Base-by-base conservation (phyloP, 306 rosid species). In the Cotoneaster glaucophyllus region DNA sequence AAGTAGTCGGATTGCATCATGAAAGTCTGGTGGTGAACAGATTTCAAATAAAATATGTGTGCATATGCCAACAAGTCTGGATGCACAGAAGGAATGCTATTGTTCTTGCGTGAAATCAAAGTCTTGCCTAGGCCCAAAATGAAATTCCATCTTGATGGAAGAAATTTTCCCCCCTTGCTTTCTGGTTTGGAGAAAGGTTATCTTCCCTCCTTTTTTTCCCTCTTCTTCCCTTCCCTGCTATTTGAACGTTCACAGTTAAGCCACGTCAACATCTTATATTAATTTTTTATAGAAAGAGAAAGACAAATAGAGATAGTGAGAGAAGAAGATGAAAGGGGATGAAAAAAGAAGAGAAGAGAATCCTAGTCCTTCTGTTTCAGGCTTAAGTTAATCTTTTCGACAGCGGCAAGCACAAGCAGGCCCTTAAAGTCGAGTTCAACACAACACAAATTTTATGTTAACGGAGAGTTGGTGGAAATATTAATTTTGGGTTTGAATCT, bases 61-160 rank as follows among this genome's bases (percentile, higher is more conserved):
- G 18, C 64, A 52, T 31, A 70, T 22, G 37, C 11, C 31, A 56
- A 19, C 10, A 37, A 56, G 66, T 26, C 34, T 0, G 18, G 34
- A 34, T 54, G 26, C 12, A 52, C 26, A 53, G 32, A 21, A 32
- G 50, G 34, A 48, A 4, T 70, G 8, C 64, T 7, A 26, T 32
- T 41, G 44, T 41, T 14, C 44, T 21, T 48, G 21, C 3, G 2
- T 63, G 1, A 63, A 63, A 14, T 12, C 9, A 19, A 29, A 21
- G 65, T 13, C 31, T 0, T 86, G 91, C 98, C 98, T 82, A 94
- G 84, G 26, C 82, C 91, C 73, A 91, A 75, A 28, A 88, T 63
- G 96, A 64, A 79, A 94, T 88, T 81, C 91, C 98, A 76, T 90
- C 96, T 80, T 91, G 98, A 67, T 76, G 82, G 80, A 94, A 85